Conservation (phyloP, 257 asterid genomes). For the Scutellaria minor region DNA sequence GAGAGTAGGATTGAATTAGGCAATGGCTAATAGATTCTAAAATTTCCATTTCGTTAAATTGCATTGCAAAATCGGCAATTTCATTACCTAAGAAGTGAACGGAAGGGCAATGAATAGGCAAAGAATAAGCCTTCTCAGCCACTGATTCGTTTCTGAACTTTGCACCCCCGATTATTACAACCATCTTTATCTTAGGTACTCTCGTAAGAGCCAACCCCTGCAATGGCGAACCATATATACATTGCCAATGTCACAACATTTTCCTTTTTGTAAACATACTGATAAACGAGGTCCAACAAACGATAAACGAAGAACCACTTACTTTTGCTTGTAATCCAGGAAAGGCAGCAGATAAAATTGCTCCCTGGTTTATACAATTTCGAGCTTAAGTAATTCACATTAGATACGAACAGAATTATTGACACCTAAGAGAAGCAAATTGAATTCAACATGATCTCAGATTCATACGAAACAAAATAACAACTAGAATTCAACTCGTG, state of each 20-base stretch:
- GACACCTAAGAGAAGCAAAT: neutral
- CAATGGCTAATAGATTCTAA: no score
- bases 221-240: conserved; percentile 19
- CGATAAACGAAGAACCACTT: conserved; percentile 4
- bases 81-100: conserved; percentile 83
- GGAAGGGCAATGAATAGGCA: conserved; percentile 62
- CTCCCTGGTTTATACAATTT: conserved; percentile 62
- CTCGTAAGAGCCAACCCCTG: conserved; percentile 78
- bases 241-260: neutral
- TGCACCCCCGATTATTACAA: conserved; percentile 87
- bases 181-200: conserved; percentile 65
- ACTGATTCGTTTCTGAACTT: conserved; percentile 54
- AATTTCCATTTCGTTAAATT: no score
- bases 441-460: neutral
- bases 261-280: neutral
- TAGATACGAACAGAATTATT: neutral
- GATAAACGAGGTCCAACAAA: neutral
- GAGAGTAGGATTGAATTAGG: no score
- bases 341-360: conserved; percentile 78
- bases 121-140: conserved; percentile 68
- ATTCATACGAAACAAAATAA: neutral
- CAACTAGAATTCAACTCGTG: no score
- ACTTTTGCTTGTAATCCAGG: conserved; percentile 88
- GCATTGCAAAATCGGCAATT: neutral
- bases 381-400: conserved; percentile 6